Percentiles rank a stretch among this genome's conserved stretches.
Evolutionary conservation across 2,329 filamentous ascomycete species (phyloP).

Genomic region (Paecilomyces variotii): DNA sequence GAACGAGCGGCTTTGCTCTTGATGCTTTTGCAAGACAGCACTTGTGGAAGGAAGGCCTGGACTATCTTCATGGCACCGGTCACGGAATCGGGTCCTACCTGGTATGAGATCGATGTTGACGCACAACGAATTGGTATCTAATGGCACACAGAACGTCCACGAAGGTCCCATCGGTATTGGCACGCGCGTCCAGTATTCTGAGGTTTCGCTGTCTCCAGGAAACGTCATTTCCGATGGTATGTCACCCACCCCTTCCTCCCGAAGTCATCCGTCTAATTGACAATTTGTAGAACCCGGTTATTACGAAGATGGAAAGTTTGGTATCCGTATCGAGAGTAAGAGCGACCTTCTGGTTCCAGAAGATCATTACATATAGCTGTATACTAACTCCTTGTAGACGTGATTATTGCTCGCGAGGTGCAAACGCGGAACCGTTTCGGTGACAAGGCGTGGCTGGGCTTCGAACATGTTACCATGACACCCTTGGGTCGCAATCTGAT

Average conservation of each 20-base stretch:
- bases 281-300: constrained; percentile 67
- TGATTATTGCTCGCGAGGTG: constrained; percentile 84
- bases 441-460: constrained; percentile 88
- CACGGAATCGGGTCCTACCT: constrained; percentile 92
- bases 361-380: not conserved
- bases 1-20: constrained; percentile 85
- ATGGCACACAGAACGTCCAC: constrained; percentile 63
- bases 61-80: constrained; percentile 93
- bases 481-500: constrained; percentile 88
- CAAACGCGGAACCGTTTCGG: constrained; percentile 81
- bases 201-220: constrained; percentile 80
- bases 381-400: constrained; percentile 41
- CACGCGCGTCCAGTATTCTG: constrained; percentile 81
- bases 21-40: constrained; percentile 84
- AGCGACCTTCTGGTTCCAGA: not conserved
- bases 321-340: constrained; percentile 83
- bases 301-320: constrained; percentile 92
- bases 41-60: constrained; percentile 85
- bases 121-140: constrained; percentile 6
- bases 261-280: constrained; percentile 5
- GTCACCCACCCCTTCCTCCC: constrained; percentile 2
- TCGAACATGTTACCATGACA: constrained; percentile 96
- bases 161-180: constrained; percentile 96
- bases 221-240: constrained; percentile 81
- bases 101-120: constrained; percentile 17